Evolutionary conservation across 495 filamentous ascomycete species (phyloP).

Genomic region (Aspergillus diversus): DNA sequence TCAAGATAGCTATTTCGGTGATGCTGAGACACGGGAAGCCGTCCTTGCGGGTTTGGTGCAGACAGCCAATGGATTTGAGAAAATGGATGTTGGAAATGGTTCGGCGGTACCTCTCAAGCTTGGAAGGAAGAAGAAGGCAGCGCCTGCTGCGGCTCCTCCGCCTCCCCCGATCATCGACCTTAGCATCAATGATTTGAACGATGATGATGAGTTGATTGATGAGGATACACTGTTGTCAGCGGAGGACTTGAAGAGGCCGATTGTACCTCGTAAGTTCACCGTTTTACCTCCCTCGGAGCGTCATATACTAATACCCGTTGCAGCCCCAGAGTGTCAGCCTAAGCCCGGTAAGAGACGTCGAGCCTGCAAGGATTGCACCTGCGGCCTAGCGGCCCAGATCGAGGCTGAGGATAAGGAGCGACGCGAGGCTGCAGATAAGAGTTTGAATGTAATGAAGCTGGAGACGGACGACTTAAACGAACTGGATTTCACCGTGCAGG

Average conservation of each 20-base stretch:
- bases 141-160: conserved; percentile 10
- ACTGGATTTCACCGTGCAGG: conserved; percentile 93
- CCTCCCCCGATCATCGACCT: conserved; percentile 26
- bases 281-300: background rate
- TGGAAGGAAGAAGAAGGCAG: conserved; percentile 59
- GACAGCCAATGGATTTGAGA: conserved; percentile 64
- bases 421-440: conserved; percentile 62
- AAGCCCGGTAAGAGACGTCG: conserved; percentile 83
- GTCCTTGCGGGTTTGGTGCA: conserved; percentile 81
- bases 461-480: conserved; percentile 73
- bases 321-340: conserved; percentile 82
- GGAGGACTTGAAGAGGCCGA: conserved; percentile 73
- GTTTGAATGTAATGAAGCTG: conserved; percentile 69
- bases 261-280: conserved; percentile 70
- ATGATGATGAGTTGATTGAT: conserved; percentile 84
- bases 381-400: conserved; percentile 78
- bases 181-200: conserved; percentile 42
- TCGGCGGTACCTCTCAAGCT: conserved; percentile 75
- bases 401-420: conserved; percentile 79
- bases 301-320: conserved; percentile 1
- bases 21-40: conserved; percentile 59
- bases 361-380: conserved; percentile 98
- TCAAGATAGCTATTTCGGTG: conserved; percentile 66
- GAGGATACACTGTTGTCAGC: conserved; percentile 84
- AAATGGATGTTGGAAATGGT: conserved; percentile 65